These are phyloP conservation scores for Nyctanthes arbortristis DNA, from an alignment of 257 asterid species.

Conservation along the genomic window DNA sequence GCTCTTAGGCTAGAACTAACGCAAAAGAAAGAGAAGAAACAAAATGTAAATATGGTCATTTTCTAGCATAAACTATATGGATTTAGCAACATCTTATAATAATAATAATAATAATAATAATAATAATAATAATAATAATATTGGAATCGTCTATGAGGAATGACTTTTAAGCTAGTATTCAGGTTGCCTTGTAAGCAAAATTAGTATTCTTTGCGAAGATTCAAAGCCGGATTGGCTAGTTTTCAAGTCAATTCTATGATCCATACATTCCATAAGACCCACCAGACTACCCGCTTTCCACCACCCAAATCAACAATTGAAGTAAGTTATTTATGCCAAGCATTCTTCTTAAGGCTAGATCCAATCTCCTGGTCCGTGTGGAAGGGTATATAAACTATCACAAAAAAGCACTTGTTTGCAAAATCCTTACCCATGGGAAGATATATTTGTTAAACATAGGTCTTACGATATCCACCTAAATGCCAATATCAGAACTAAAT, in stretches of 20 bases:
- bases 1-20: not conserved
- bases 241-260: too few species aligned
- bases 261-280: too few species aligned
- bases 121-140: too few species aligned
- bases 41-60: not conserved
- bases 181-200: not conserved
- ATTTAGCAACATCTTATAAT: not conserved
- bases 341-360: too few species aligned
- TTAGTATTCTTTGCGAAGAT: not conserved
- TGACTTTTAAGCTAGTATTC: not conserved
- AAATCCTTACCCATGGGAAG: not conserved
- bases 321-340: too few species aligned
- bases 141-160: not conserved
- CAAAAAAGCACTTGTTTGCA: too few species aligned
- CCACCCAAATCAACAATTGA: too few species aligned
- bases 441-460: not conserved
- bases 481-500: not conserved
- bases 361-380: too few species aligned
- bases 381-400: too few species aligned
- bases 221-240: too few species aligned
- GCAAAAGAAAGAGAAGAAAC: constrained; percentile 1
- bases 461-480: not conserved
- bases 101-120: too few species aligned
- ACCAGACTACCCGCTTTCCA: too few species aligned
- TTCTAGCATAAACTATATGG: not conserved